Base-by-base conservation (phyloP, 345 rosid species). In the Hibiscus syriacus region DNA sequence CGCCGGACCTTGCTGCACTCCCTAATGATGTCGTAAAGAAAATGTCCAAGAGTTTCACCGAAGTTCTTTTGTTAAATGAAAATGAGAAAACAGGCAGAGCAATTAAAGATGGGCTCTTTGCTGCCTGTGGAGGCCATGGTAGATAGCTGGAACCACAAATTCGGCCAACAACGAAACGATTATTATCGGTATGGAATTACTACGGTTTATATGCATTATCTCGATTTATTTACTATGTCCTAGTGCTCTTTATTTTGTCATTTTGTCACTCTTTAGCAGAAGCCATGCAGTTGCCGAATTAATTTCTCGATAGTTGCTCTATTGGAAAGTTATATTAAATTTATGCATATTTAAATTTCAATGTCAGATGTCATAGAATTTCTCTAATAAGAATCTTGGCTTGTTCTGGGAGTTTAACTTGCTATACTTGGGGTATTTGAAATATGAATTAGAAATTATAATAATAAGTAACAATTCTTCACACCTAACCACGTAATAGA, bases 31-130 rank as follows among this genome's bases (percentile, higher is more conserved):
- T 72, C 19, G 64, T 74, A 19, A 75, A 73, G 79, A 84, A 81
- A 55, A 75, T 87, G 87, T 73, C 87, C 4, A 82, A 80, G 78
- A 84, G 81, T 74, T 88, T 85, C 52, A 83, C 87, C 19, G 83
- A 85, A 57, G 89, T 84, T 72, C 70, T 84, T 75, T 79, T 70
- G 59, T 69, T 82, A 68, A 70, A 70, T 1, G 71, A 74, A 70
- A 69, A 69, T 5, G 59, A 49, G 30, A 50, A 39, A 43, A 53
- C 55, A 23, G 66, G 30, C n/a, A 36, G 50, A 27, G 34, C 59
- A 14, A 27, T 25, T 11, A 30, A 66, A 53, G 67, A 67, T 62
- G 55, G 34, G 11, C 20, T 56, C 56, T 26, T 59, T 36, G 23
- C 73, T 71, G 43, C 72, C 62, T 64, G 67, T 25, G 45, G 43